Conservation (phyloP, 73 alveolate species). For the Symbiodinium natans region DNA sequence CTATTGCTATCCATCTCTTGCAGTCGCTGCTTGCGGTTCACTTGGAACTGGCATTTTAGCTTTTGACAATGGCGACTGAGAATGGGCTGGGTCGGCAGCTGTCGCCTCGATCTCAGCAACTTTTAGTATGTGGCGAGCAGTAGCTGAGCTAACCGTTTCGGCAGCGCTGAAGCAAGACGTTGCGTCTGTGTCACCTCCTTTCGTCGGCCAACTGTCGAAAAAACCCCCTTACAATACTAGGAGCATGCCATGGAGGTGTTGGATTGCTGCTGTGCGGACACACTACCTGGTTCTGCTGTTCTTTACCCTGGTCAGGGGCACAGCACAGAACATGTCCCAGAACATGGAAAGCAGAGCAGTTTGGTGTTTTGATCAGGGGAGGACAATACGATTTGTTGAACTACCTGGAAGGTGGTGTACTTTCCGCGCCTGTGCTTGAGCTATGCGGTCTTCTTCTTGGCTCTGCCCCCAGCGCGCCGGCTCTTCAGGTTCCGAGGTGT, state of each 20-base stretch:
- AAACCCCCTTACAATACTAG: no score
- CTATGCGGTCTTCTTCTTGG: conserved; percentile 75
- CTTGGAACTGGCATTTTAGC: conserved; percentile 5
- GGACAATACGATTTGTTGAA: no score
- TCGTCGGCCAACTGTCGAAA: no score
- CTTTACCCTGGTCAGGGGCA: conserved; percentile 55
- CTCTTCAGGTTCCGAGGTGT: not conserved
- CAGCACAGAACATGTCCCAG: not conserved
- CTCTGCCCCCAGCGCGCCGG: not conserved
- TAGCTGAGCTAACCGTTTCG: no score
- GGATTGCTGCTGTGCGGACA: conserved; percentile 90
- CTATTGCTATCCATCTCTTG: no score
- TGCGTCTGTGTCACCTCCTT: no score
- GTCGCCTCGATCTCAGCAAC: not conserved
- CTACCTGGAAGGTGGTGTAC: conserved; percentile 35
- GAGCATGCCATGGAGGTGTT: conserved; percentile 62
- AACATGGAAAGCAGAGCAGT: not conserved
- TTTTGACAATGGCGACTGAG: not conserved
- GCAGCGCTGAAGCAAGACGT: no score
- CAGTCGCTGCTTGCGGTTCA: not conserved
- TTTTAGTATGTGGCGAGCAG: no score
- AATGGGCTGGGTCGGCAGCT: conserved; percentile 17
- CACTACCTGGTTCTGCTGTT: conserved; percentile 77
- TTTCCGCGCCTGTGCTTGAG: conserved; percentile 80
- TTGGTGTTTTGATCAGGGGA: not conserved